Evolutionary conservation across 2,329 filamentous ascomycete species (phyloP), one percentile per base, ranked within the genome.

Genomic region (Penicillium brasilianum): DNA sequence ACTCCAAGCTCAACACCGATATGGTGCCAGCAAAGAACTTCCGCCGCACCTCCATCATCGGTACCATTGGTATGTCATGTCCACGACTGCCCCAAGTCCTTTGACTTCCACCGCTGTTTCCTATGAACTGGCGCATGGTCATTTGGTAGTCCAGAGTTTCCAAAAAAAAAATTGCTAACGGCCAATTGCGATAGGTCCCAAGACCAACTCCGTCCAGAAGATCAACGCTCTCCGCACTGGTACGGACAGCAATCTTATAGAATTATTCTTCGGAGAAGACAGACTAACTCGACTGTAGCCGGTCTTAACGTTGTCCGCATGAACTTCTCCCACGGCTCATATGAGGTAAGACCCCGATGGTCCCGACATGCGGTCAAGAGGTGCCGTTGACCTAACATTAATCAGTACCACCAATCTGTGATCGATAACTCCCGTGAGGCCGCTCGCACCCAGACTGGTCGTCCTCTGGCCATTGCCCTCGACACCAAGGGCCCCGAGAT

Each of bases 251-350:
- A 48, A 36, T 16, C 28, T 32, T 8, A 46, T 36, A 34, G 41
- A 54, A 16, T 11, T 10, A 14, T 28, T 11, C 9, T 10, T 20
- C 22, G n/a, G 13, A 64, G 58, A 59, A 69, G 49, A 67, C 61
- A 64, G 44, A 53, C 59, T 60, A 55, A 71, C 57, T 46, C n/a
- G 39, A 36, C 20, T 52, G 69, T 67, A 83, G 90, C 90, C 69
- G 95, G 95, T 81, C 89, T 98, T 74, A 98, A 98, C 82, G 93
- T 99, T 71, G 95, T 98, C 71, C 94, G 95, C 83, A 99, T 99
- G 95, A 99, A 99, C 90, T 98, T 98, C 80, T 97, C 91, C 68
- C 92, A 96, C 81, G 92, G 92, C 74, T 90, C 89, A 70, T 95
- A 98, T 81, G 93, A 90, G 78, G 83, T 85, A 75, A 63, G 72